Evolutionary conservation across 176 grass and related monocot genomes (phyloP).

Genomic region (Lolium rigidum): DNA sequence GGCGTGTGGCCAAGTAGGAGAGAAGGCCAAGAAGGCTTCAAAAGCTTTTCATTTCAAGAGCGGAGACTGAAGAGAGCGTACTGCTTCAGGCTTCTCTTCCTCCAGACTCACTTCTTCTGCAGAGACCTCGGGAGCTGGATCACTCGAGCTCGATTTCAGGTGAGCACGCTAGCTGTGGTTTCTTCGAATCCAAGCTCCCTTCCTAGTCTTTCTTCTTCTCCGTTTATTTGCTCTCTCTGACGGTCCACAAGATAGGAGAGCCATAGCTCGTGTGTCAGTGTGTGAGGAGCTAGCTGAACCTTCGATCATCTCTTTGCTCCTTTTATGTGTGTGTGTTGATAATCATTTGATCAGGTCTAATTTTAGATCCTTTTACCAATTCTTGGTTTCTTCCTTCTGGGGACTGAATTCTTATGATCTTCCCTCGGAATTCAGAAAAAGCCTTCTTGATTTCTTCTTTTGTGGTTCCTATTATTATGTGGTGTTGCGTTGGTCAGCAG

Average conservation of each 20-base stretch:
- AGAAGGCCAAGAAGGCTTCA: too few species aligned
- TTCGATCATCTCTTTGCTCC: background rate
- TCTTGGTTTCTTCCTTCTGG: background rate
- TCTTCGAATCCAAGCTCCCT: background rate
- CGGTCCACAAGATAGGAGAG: background rate
- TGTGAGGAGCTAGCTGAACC: background rate
- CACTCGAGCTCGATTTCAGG: constrained; percentile 13
- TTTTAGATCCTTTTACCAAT: background rate
- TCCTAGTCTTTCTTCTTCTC: background rate
- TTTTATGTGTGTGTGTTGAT: background rate
- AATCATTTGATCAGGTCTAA: background rate
- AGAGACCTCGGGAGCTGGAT: too few species aligned
- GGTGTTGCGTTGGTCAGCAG: background rate
- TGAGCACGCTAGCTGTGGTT: constrained; percentile 15
- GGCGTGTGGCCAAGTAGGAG: too few species aligned
- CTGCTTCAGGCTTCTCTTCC: constrained; percentile 18
- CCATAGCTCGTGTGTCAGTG: background rate
- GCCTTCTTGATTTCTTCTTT: background rate
- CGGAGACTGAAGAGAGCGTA: background rate
- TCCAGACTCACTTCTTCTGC: background rate
- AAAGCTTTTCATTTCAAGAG: background rate
- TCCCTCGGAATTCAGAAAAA: background rate
- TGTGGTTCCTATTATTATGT: background rate
- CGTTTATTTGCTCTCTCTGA: background rate
- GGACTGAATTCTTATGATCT: background rate